These are phyloP conservation scores for Lagenidium sp. DNA, from an alignment of 352 stramenopile species.

Conservation along the genomic window DNA sequence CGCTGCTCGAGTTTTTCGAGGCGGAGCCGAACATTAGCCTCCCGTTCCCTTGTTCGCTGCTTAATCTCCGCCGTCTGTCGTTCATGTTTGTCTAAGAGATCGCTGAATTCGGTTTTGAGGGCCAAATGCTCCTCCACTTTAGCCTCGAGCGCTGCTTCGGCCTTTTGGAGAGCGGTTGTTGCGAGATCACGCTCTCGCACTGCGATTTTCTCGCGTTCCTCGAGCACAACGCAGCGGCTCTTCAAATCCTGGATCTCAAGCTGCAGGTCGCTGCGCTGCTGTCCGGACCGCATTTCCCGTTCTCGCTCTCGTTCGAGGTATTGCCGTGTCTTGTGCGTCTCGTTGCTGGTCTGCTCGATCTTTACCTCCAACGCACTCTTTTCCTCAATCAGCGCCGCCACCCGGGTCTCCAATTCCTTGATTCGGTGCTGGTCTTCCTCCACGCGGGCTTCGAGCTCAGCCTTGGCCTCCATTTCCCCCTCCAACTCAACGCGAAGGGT, in stretches of 20 bases:
- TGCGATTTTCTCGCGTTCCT: slow-evolving; percentile 35
- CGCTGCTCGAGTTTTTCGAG: slow-evolving; percentile 27
- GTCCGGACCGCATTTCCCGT: slow-evolving; percentile 24
- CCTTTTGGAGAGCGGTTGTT: slow-evolving; percentile 16
- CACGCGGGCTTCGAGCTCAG: slow-evolving; percentile 12
- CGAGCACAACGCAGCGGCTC: slow-evolving; percentile 27
- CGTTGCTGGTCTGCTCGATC: slow-evolving; percentile 18
- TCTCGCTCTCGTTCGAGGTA: slow-evolving; percentile 26
- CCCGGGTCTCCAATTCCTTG: slow-evolving; percentile 20
- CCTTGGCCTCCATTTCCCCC: slow-evolving; percentile 15
- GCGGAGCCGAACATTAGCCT: slow-evolving; percentile 20
- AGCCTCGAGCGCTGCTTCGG: slow-evolving; percentile 24
- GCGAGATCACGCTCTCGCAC: slow-evolving; percentile 38
- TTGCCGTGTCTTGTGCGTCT: slow-evolving; percentile 21
- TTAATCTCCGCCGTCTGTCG: slow-evolving; percentile 27
- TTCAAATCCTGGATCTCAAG: slow-evolving; percentile 34
- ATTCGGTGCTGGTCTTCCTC: slow-evolving; percentile 18
- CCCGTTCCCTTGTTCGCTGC: slow-evolving; percentile 22
- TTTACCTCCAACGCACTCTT: slow-evolving; percentile 32
- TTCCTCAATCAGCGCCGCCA: slow-evolving; percentile 23
- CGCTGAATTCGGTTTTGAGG: slow-evolving; percentile 54
- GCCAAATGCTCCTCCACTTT: slow-evolving; percentile 36
- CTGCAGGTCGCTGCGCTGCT: slow-evolving; percentile 18
- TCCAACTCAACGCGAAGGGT: slow-evolving; percentile 31
- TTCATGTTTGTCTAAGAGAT: slow-evolving; percentile 50